Evolutionary conservation across 2,329 filamentous ascomycete genomes (phyloP).

Genomic region (Alternaria atra): DNA sequence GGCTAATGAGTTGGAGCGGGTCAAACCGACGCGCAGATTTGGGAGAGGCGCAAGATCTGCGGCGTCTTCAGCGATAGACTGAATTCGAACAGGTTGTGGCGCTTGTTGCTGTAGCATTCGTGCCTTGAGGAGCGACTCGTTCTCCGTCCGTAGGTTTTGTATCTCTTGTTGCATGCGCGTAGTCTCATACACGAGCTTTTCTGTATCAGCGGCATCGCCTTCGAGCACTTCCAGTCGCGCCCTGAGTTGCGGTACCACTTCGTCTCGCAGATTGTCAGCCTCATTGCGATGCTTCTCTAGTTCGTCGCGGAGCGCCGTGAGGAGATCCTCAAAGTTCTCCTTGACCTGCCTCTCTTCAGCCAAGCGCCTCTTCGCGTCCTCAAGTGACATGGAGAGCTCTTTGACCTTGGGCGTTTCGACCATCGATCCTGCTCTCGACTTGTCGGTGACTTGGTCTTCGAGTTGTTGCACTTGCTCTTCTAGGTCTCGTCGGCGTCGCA

Average conservation of each 20-base stretch:
- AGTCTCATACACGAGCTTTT: constrained; percentile 79
- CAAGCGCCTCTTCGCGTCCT: constrained; percentile 83
- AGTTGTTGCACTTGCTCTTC: constrained; percentile 86
- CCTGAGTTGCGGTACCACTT: constrained; percentile 81
- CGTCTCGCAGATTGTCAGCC: constrained; percentile 88
- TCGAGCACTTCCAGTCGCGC: constrained; percentile 82
- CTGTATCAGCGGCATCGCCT: constrained; percentile 74
- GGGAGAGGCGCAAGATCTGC: constrained; percentile 50
- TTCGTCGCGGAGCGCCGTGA: constrained; percentile 83
- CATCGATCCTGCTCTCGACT: constrained; percentile 35
- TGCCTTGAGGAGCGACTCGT: constrained; percentile 63
- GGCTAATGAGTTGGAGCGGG: constrained; percentile 73
- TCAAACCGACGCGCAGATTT: constrained; percentile 60
- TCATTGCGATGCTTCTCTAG: constrained; percentile 85
- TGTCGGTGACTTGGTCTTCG: constrained; percentile 71
- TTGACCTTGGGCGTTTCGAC: constrained; percentile 65
- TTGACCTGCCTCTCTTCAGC: constrained; percentile 87
- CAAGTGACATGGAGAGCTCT: constrained; percentile 81
- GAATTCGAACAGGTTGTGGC: constrained; percentile 61
- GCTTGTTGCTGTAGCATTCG: constrained; percentile 60
- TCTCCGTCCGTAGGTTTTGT: constrained; percentile 69
- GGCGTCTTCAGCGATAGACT: constrained; percentile 69
- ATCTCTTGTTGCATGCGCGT: constrained; percentile 86
- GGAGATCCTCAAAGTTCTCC: constrained; percentile 91
- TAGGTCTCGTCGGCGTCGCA: constrained; percentile 75